Conservation (phyloP, 1,284 basidiomycete genomes). For the Cutaneotrichosporon sp. region DNA sequence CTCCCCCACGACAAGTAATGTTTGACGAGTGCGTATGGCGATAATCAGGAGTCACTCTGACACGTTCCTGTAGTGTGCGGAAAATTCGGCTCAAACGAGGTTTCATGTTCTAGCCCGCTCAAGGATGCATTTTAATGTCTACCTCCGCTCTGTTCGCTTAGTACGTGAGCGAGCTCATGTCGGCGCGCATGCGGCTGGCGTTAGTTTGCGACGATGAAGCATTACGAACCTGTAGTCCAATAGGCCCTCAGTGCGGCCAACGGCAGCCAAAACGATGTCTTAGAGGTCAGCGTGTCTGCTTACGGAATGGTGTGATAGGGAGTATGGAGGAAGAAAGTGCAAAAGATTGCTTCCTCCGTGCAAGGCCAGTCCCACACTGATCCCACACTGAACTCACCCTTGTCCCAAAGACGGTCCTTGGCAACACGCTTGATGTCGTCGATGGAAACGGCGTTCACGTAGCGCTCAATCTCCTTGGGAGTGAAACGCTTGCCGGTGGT, state of each 20-base stretch:
- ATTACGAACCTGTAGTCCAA: conserved; percentile 39
- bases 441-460: conserved; percentile 74
- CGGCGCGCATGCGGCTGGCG: not conserved
- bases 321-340: no score
- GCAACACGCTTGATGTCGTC: conserved; percentile 94
- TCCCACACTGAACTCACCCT: conserved; percentile 1
- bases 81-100: no score
- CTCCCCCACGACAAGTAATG: no score
- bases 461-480: conserved; percentile 88
- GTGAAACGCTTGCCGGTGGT: conserved; percentile 86
- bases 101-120: not conserved
- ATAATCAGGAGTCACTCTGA: no score
- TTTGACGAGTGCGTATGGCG: no score
- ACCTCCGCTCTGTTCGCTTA: not conserved
- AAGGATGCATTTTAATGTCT: conserved; percentile 4
- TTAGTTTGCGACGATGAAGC: no score
- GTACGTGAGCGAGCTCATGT: conserved; percentile 2
- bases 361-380: no score
- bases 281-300: no score
- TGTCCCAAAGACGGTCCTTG: conserved; percentile 90
- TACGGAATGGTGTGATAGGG: no score
- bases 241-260: conserved; percentile 83
- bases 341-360: no score
- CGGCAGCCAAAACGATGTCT: conserved; percentile 66
- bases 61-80: no score